Base-by-base conservation (phyloP, 2,329 filamentous ascomycete species). In the Graphilbum fragrans region DNA sequence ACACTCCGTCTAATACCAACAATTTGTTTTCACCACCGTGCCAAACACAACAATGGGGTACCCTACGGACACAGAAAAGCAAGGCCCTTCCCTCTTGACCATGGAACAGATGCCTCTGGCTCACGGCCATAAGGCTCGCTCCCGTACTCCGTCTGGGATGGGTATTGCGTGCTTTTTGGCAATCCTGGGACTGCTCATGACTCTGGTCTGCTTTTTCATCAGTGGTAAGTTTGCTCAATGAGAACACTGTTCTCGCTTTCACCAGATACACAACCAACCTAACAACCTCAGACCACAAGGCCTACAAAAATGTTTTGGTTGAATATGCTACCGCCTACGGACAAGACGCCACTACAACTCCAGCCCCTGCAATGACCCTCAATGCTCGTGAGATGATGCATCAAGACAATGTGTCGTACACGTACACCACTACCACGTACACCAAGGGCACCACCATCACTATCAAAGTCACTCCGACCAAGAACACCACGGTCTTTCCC, bases 331-430 rank as follows among this genome's bases (percentile, higher is more conserved):
- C 25, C 17, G 27, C 46, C 9, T 14, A 48, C 38, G 20, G 47
- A 19, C n/a, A 47, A 32, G 16, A 20, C 17, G 17, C 8, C 21
- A 2, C 17, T 14, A 4, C 29, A 16, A 53, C 27, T 39, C 49
- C 5, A 21, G 45, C 52, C 17, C 35, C 40, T 19, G 22, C 35
- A 20, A 38, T 37, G 19, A 23, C 39, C 43, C 27, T 52, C 46
- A 20, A 32, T 52, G 38, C 23, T 18, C 46, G 45, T 36, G 42
- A 31, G 6, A 16, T 31, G 8, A 14, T 5, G 8, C 8, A 14
- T 16, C 7, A 31, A 10, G 22, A 18, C n/a, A 33, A 34, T 11
- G 48, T 48, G 16, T 62, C 57, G 14, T 50, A 61, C 44, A 53
- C 52, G 42, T 50, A 58, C 32, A 49, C 42, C 40, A 52, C 50